A percentile compares a stretch with the other conserved stretches of the same genome.
Evolutionary conservation across 23 red algal species (phyloP).

Genomic region (Agarophyton chilense): DNA sequence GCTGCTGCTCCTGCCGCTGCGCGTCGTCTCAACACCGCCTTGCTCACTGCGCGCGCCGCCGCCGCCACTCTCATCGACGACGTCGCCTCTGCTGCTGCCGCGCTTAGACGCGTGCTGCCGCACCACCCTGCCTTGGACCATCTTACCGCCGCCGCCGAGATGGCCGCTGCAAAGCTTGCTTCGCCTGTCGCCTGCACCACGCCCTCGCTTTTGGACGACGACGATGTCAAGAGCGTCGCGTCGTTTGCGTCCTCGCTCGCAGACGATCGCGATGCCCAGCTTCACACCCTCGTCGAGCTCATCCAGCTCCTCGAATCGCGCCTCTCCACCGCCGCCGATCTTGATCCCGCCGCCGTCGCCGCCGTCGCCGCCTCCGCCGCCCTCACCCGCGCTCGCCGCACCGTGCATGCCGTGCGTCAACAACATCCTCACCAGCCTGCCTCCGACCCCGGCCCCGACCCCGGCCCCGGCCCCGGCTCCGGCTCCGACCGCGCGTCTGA

Average conservation of each 20-base stretch:
- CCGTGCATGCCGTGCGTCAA: background rate
- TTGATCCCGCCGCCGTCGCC: background rate
- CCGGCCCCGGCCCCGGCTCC: too few species aligned
- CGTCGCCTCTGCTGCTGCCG: too few species aligned
- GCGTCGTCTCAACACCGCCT: background rate
- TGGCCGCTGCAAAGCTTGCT: conserved; percentile 14
- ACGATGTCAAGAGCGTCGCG: conserved; percentile 26
- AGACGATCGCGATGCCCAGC: conserved; percentile 54
- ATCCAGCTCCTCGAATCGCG: conserved; percentile 40
- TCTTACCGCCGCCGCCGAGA: background rate
- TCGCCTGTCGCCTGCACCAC: background rate
- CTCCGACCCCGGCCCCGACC: too few species aligned
- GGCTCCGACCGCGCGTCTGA: too few species aligned
- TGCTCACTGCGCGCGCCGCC: background rate
- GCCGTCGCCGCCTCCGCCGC: background rate
- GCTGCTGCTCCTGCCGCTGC: background rate
- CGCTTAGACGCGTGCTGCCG: background rate
- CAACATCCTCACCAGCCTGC: background rate
- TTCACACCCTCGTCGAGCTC: conserved; percentile 37
- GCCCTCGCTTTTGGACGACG: conserved; percentile 16
- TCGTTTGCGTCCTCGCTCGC: conserved; percentile 44
- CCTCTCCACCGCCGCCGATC: background rate
- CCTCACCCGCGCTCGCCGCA: background rate
- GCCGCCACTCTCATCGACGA: background rate
- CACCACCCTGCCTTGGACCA: conserved; percentile 9